Percentiles rank a stretch among this genome's conserved stretches.
Evolutionary conservation across 345 rosid genomes (phyloP).

Genomic region (Lenwebbia sp.): DNA sequence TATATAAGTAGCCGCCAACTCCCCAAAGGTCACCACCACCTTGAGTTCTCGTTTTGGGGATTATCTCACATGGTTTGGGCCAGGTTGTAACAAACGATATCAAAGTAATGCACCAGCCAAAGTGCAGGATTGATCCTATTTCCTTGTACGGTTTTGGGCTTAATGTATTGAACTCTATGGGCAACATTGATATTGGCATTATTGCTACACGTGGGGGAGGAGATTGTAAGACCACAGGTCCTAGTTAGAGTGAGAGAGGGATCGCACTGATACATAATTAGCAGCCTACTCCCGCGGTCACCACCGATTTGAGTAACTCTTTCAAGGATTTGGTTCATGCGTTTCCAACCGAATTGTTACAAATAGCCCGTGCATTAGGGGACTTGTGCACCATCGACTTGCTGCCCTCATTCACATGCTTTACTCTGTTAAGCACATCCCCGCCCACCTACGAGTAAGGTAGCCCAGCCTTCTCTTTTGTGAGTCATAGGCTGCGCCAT

Average conservation of each 20-base stretch:
- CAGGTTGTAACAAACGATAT: background rate
- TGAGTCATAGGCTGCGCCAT: background rate
- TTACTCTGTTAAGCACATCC: background rate
- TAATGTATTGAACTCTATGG: background rate
- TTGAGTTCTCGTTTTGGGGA: background rate
- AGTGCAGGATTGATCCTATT: background rate
- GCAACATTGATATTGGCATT: background rate
- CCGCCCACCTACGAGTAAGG: background rate
- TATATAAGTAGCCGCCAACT: background rate
- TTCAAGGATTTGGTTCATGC: background rate
- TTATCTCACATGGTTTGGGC: background rate
- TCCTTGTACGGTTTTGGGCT: background rate
- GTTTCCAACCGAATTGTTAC: background rate
- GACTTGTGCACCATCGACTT: background rate
- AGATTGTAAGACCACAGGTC: background rate
- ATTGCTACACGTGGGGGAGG: background rate
- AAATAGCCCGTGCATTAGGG: background rate
- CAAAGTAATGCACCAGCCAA: background rate
- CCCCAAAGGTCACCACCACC: background rate
- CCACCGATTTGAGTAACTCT: background rate
- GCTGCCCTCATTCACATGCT: background rate
- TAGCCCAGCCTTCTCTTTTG: background rate
- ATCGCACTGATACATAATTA: background rate
- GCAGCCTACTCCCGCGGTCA: background rate
- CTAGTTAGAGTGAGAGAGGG: background rate